These are phyloP conservation scores for Metschnikowia lachancei DNA, from an alignment of 805 yeast species.

Conservation along the genomic window DNA sequence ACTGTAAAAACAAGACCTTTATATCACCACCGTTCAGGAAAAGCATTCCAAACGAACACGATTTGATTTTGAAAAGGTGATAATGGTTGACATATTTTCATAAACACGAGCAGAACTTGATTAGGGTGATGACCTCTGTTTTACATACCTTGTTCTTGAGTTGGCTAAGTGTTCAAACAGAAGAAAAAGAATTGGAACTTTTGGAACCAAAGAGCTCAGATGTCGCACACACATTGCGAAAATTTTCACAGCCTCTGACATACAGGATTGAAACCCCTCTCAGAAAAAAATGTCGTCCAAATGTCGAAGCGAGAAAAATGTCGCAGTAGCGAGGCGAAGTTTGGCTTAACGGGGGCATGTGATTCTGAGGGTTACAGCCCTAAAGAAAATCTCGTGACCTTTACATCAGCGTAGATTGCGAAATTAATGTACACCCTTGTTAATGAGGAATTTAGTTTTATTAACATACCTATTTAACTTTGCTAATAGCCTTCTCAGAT, in stretches of 20 bases:
- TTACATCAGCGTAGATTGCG: background rate
- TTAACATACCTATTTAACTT: conserved; percentile 16
- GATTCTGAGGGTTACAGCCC: conserved; percentile 9
- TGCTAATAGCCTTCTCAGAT: conserved; percentile 37
- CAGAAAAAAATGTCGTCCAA: background rate
- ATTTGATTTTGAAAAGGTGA: too few relatives aligned
- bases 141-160: conserved; percentile 18
- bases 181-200: conserved; percentile 12
- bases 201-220: conserved; percentile 6
- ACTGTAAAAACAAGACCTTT: too few relatives aligned
- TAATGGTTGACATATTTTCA: too few relatives aligned
- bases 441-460: background rate
- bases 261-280: conserved; percentile 7
- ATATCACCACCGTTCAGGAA: too few relatives aligned
- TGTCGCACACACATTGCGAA: conserved; percentile 20
- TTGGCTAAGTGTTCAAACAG: conserved; percentile 18
- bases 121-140: background rate
- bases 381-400: conserved; percentile 1
- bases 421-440: too few relatives aligned
- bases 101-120: too few relatives aligned
- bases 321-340: conserved; percentile 3
- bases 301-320: conserved; percentile 9
- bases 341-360: background rate
- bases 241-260: conserved; percentile 16
- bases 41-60: too few relatives aligned